Conservation (phyloP, 1,284 basidiomycete genomes). For the Ceratobasidium sp. region DNA sequence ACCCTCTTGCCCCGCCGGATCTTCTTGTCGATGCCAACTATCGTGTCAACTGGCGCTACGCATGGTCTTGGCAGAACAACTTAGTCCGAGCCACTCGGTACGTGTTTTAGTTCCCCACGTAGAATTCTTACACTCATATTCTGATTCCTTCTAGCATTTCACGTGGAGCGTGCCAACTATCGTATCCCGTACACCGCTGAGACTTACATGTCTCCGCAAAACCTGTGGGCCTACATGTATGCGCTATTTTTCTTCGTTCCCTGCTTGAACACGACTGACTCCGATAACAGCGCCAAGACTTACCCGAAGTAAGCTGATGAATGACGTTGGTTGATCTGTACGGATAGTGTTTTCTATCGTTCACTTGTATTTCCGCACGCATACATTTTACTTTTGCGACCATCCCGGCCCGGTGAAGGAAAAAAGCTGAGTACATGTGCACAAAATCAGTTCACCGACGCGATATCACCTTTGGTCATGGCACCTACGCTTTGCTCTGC, state of each 20-base stretch:
- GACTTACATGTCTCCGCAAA: conserved; percentile 35
- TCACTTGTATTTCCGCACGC: too few species aligned
- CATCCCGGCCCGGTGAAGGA: neutral
- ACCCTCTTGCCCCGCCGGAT: conserved; percentile 36
- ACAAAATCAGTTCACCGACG: neutral
- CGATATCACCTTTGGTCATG: too few species aligned
- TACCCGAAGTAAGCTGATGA: neutral
- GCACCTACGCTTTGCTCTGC: neutral
- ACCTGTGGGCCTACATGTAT: neutral
- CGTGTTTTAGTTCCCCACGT: neutral
- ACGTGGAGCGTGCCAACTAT: conserved; percentile 35
- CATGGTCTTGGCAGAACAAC: conserved; percentile 31
- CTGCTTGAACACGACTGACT: neutral
- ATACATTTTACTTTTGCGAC: neutral
- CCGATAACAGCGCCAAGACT: conserved; percentile 10
- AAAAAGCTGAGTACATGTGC: neutral
- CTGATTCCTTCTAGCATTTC: conserved; percentile 3
- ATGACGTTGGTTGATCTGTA: too few species aligned
- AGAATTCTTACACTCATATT: neutral
- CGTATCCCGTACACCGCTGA: conserved; percentile 45
- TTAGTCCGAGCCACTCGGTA: conserved; percentile 35
- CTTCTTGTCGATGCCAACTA: conserved; percentile 34
- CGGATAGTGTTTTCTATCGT: neutral
- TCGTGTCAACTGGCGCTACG: conserved; percentile 43
- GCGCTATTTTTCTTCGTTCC: neutral